Evolutionary conservation across 2,329 filamentous ascomycete species (phyloP).

Genomic region (Fusarium tjaetaba): DNA sequence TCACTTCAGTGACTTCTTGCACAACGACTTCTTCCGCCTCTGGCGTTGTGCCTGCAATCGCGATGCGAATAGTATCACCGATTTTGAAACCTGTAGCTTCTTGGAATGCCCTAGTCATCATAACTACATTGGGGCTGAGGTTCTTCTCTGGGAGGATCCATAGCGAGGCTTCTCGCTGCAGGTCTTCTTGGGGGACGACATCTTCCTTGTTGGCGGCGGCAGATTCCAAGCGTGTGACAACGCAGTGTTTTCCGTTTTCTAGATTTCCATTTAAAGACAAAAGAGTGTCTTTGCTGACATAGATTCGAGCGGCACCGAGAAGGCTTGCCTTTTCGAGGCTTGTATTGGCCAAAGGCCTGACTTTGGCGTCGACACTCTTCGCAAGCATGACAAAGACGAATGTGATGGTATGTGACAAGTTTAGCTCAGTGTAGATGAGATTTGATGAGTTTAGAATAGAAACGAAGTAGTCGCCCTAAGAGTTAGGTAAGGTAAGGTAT

Average conservation of each 20-base stretch:
- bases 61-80: conserved; percentile 70
- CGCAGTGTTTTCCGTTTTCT: conserved; percentile 56
- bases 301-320: conserved; percentile 57
- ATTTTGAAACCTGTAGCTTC: conserved; percentile 78
- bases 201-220: conserved; percentile 9
- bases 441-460: no score
- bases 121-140: conserved; percentile 72
- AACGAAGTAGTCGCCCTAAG: not conserved
- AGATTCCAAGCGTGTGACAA: conserved; percentile 49
- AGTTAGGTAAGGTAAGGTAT: not conserved
- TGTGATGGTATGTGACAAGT: not conserved
- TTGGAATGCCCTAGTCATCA: conserved; percentile 79
- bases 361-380: conserved; percentile 52
- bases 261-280: conserved; percentile 56
- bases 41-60: conserved; percentile 64
- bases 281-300: conserved; percentile 59
- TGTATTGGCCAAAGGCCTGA: conserved; percentile 54
- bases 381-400: conserved; percentile 44
- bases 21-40: conserved; percentile 69
- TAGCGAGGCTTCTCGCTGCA: conserved; percentile 57
- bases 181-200: conserved; percentile 15
- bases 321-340: conserved; percentile 55
- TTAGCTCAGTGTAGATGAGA: not conserved
- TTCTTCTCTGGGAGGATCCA: conserved; percentile 66
- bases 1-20: conserved; percentile 61